Base-by-base conservation (phyloP, 2,329 filamentous ascomycete species). In the Catunica adiposa region DNA sequence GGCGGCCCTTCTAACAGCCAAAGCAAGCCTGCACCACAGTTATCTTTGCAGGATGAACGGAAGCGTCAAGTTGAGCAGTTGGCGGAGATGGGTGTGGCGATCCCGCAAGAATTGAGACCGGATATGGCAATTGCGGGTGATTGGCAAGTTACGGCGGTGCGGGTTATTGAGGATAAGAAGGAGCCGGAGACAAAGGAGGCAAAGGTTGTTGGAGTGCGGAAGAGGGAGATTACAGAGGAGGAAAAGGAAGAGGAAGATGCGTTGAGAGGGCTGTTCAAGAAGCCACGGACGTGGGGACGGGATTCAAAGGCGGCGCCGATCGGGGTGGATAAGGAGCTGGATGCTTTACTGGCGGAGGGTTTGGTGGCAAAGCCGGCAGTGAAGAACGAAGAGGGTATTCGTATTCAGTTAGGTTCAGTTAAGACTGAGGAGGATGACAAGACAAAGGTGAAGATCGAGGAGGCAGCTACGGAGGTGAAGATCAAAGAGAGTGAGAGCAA, bases 121-220 rank as follows among this genome's bases (percentile, higher is more conserved):
- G 86, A 92, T 58, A 81, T 96, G 79, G 89, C 89, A 3, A 81
- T 96, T 72, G 82, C 84, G 3, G 88, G 92, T 31, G 86, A 94
- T 54, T 98, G 90, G 90, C 80, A 87, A 0, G 78, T 83, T 9
- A 82, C 78, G 58, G 80, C 77, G 4, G 78, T 86, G 42, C 74
- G 79, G 47, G 73, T 80, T 3, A 68, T 82, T 22, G 69, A 74
- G 14, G 69, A 70, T 4, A 67, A 68, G 47, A 67, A 15, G 37
- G 52, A 55, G 9, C 9, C 29, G 15, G 20, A 66, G 25, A 66
- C 64, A 29, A 67, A 68, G 26, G 72, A 76, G 55, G 70, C 70
- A 5, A 70, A 72, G 57, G 77, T 75, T 8, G 71, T 72, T 26
- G 81, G 80, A 0, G 73, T 83, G 17, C 70, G 77, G 48, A 88